phyloP scores from a whole-genome alignment of 164 flowering plant genomes.

The Chimonanthus praecox region DNA sequence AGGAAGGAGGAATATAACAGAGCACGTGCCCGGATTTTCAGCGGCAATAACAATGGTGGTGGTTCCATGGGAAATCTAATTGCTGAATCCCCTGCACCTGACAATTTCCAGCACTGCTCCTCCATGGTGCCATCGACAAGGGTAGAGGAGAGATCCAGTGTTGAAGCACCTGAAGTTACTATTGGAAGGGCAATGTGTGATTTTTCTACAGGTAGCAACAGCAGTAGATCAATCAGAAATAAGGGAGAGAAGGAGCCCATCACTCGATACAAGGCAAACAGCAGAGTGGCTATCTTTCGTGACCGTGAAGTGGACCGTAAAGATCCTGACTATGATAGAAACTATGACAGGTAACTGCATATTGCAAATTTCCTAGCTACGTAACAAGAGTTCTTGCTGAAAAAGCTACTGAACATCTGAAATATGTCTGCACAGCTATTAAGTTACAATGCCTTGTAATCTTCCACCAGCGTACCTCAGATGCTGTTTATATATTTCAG shows the following conservation, averaged over 20 bases:
- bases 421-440: no score
- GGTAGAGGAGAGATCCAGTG: constrained; percentile 44
- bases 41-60: constrained; percentile 25
- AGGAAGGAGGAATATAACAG: constrained; percentile 93
- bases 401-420: no score
- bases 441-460: no score
- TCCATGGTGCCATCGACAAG: constrained; percentile 25
- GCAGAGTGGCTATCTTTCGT: constrained; percentile 87
- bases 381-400: no score
- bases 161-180: constrained; percentile 45
- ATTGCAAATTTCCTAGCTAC: no score
- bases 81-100: constrained; percentile 37
- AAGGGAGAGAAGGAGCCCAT: constrained; percentile 64
- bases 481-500: no score
- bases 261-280: constrained; percentile 57
- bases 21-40: constrained; percentile 93
- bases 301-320: constrained; percentile 90
- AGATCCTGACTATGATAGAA: constrained; percentile 96
- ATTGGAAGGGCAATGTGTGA: constrained; percentile 39
- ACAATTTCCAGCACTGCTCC: constrained; percentile 36
- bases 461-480: no score
- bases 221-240: constrained; percentile 57
- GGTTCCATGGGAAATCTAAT: constrained; percentile 37
- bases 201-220: constrained; percentile 30
- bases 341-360: constrained; percentile 66